These are phyloP conservation scores for Osmanthus fragrans DNA, from an alignment of 257 asterid genomes.

Conservation along the genomic window DNA sequence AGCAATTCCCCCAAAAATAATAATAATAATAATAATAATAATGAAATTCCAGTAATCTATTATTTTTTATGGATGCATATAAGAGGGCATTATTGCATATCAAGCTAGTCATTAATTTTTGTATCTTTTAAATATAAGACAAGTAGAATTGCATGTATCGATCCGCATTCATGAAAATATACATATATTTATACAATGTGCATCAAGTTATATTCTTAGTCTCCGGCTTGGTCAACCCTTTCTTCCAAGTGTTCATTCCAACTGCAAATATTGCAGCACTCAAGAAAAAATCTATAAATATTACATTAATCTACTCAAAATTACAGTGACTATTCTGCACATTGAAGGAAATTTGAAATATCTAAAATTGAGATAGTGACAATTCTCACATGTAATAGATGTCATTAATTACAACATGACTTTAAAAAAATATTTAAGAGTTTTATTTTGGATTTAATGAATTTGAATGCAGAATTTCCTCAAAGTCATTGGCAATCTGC, in stretches of 20 bases:
- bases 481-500: slow-evolving; percentile 7
- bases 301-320: not conserved
- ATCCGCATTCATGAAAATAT: too few relatives aligned
- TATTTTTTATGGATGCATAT: too few relatives aligned
- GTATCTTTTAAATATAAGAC: too few relatives aligned
- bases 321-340: not conserved
- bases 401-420: slow-evolving; percentile 17
- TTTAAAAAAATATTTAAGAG: not conserved
- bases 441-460: not conserved
- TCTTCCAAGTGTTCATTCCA: not conserved
- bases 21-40: too few relatives aligned
- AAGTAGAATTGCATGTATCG: too few relatives aligned
- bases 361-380: not conserved
- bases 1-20: too few relatives aligned
- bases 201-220: not conserved
- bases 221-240: too few relatives aligned
- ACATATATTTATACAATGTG: too few relatives aligned
- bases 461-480: not conserved
- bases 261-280: not conserved
- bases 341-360: slow-evolving; percentile 1
- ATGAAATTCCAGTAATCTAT: too few relatives aligned
- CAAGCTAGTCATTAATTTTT: too few relatives aligned
- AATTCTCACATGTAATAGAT: not conserved
- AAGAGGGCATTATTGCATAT: too few relatives aligned
- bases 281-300: not conserved